Evolutionary conservation across 805 yeast species (phyloP).

Genomic region (Ogataea pilisensis): DNA sequence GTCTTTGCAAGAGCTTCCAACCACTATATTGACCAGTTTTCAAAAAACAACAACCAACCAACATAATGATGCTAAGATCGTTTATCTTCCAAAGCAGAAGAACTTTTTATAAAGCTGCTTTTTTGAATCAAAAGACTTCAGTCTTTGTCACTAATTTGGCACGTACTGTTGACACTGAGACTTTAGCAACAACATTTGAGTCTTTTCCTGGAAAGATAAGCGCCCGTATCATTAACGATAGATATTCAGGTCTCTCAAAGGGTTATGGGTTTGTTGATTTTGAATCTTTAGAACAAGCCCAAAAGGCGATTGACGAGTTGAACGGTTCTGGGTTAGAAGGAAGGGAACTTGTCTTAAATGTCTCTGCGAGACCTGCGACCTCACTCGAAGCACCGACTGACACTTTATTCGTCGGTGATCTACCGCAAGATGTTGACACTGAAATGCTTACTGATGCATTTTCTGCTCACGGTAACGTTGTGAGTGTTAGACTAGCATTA

Average conservation of each 20-base stretch:
- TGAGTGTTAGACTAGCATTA: neutral
- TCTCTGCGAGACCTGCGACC: neutral
- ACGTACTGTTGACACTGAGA: neutral
- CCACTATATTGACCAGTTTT: neutral
- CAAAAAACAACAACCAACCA: neutral
- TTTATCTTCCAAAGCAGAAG: neutral
- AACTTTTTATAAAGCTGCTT: neutral
- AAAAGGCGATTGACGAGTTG: neutral
- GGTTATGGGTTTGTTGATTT: neutral
- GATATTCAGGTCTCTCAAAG: neutral
- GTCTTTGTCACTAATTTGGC: neutral
- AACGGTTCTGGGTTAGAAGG: neutral
- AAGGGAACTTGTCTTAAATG: neutral
- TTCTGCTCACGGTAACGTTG: neutral
- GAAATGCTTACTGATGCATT: neutral
- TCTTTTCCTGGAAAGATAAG: neutral
- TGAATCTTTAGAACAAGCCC: neutral
- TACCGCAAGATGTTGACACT: neutral
- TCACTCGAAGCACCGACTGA: neutral
- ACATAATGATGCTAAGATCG: neutral
- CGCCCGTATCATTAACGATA: neutral
- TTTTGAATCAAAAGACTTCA: neutral
- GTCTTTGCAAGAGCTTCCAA: too few species aligned
- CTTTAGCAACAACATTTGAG: neutral
- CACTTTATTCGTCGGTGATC: neutral